phyloP scores from a whole-genome alignment of 768 basidiomycete species.

The Amanita brunnescens region DNA sequence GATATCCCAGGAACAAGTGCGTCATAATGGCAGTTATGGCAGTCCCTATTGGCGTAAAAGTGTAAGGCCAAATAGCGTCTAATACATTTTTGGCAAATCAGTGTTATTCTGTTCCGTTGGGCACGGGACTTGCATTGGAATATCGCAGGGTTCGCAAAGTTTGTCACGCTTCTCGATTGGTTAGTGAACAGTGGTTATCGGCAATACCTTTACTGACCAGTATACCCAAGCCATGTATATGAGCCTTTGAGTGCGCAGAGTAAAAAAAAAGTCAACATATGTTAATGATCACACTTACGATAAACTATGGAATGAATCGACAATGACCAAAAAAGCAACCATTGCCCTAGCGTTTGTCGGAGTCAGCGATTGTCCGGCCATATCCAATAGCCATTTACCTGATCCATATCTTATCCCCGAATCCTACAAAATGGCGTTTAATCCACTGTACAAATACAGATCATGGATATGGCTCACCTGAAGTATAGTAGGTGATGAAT shows the following conservation, averaged over 20 bases:
- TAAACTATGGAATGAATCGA: slow-evolving; percentile 12
- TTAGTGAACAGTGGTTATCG: background rate
- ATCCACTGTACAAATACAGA: background rate
- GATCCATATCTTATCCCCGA: slow-evolving; percentile 14
- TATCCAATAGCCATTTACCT: slow-evolving; percentile 10
- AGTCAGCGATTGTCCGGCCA: background rate
- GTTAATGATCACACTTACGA: slow-evolving; percentile 11
- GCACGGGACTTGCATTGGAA: slow-evolving; percentile 5
- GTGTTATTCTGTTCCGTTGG: too few species aligned
- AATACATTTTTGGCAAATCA: background rate
- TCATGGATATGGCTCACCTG: slow-evolving; percentile 8
- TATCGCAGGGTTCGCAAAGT: slow-evolving; percentile 10
- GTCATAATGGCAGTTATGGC: slow-evolving; percentile 8
- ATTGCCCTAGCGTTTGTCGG: slow-evolving; percentile 1
- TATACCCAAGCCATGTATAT: slow-evolving; percentile 8
- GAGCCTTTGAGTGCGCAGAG: background rate
- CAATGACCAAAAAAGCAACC: slow-evolving; percentile 9
- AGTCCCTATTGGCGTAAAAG: slow-evolving; percentile 9
- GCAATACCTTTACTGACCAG: background rate
- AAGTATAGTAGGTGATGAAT: slow-evolving; percentile 13
- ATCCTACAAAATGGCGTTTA: slow-evolving; percentile 8
- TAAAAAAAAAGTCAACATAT: background rate
- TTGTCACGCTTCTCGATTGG: slow-evolving; percentile 7
- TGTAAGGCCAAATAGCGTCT: slow-evolving; percentile 9
- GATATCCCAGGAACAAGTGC: slow-evolving; percentile 7